phyloP scores from a whole-genome alignment of 768 basidiomycete genomes.

The Panus rudis region DNA sequence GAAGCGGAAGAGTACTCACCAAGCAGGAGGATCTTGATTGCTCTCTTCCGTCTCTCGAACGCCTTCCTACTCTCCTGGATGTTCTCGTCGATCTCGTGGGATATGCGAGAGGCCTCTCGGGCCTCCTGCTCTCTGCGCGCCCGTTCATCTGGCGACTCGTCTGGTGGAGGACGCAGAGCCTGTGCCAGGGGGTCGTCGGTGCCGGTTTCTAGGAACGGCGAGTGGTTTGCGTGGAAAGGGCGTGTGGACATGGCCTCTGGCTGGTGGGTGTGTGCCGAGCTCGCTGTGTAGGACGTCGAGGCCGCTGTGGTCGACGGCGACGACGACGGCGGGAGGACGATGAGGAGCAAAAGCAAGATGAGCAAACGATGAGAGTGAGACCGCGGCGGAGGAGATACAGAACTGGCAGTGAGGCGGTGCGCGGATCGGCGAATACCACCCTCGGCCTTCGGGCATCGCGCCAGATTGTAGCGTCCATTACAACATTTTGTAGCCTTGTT shows the following conservation, averaged over 20 bases:
- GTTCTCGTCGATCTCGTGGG: conserved; percentile 42
- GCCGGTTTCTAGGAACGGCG: conserved; percentile 11
- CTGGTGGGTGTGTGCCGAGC: conserved; percentile 1
- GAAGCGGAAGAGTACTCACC: conserved; percentile 29
- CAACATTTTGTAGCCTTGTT: no score
- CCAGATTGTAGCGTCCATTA: no score
- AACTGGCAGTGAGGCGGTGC: no score
- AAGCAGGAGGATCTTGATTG: conserved; percentile 48
- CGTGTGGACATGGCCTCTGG: conserved; percentile 10
- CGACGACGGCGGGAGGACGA: no score
- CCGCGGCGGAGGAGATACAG: no score
- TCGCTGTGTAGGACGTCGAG: no score
- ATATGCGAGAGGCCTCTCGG: conserved; percentile 37
- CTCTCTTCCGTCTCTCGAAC: conserved; percentile 42
- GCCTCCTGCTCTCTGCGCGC: conserved; percentile 26
- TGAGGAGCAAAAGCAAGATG: no score
- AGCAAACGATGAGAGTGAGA: no score
- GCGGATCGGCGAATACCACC: no score
- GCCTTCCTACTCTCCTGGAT: conserved; percentile 38
- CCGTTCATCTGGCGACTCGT: conserved; percentile 32
- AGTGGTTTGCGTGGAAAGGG: conserved; percentile 13
- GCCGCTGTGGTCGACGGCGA: no score
- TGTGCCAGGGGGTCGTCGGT: conserved; percentile 28
- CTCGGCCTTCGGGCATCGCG: no score
- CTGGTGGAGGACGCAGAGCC: conserved; percentile 25